These are phyloP conservation scores for Typha latifolia DNA, from an alignment of 176 grass and related monocot species.

Conservation along the genomic window DNA sequence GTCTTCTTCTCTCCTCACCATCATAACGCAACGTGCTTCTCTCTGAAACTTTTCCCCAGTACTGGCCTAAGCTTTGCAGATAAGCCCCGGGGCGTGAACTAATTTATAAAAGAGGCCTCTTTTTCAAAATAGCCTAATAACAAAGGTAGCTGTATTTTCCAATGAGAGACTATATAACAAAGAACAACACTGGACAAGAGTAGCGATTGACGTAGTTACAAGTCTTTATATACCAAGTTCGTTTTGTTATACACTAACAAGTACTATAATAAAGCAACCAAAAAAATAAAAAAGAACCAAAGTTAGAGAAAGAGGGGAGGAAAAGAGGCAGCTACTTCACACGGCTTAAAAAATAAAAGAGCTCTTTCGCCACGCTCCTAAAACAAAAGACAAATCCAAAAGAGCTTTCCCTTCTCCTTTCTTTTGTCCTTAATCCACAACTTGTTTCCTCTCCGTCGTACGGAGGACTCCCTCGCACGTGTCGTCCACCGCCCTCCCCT, in stretches of 20 bases:
- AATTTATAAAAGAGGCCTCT: too few species aligned
- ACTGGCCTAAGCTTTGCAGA: neutral
- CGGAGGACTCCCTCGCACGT: slow-evolving; percentile 28
- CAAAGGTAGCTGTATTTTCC: too few species aligned
- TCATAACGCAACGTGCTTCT: neutral
- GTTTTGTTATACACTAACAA: too few species aligned
- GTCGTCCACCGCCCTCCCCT: slow-evolving; percentile 9
- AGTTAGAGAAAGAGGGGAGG: neutral
- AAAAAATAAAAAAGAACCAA: neutral
- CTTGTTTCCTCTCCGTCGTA: neutral
- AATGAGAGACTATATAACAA: too few species aligned
- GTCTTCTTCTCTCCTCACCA: neutral
- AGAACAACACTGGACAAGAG: too few species aligned
- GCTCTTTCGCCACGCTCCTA: slow-evolving; percentile 28
- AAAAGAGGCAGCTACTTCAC: neutral
- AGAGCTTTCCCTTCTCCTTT: neutral
- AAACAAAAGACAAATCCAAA: slow-evolving; percentile 17
- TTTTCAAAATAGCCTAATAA: neutral
- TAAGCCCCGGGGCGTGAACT: neutral
- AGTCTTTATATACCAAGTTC: too few species aligned
- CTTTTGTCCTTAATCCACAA: neutral
- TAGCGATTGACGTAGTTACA: too few species aligned
- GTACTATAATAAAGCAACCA: neutral
- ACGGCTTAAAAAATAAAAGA: neutral
- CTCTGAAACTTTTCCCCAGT: neutral